These are phyloP conservation scores for Fragaria nilgerrensis DNA, from an alignment of 306 rosid species.

Conservation along the genomic window DNA sequence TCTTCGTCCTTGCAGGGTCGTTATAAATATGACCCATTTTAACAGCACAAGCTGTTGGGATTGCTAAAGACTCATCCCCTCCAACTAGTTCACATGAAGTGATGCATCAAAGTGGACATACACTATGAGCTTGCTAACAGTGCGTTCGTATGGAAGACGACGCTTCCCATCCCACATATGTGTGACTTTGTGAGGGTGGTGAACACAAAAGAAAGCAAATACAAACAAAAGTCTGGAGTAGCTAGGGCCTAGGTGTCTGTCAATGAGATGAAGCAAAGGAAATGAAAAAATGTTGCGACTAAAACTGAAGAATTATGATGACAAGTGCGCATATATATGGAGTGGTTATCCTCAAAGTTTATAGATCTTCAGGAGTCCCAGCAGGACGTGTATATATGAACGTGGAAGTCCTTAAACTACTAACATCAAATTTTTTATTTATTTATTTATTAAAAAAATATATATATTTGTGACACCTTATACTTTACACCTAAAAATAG, in stretches of 20 bases:
- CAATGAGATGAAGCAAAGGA: too few species aligned
- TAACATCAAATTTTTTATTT: slow-evolving; percentile 26
- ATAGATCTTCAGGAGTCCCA: slow-evolving; percentile 27
- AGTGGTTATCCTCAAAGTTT: slow-evolving; percentile 34
- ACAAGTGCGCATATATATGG: slow-evolving; percentile 25
- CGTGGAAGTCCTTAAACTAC: slow-evolving; percentile 15
- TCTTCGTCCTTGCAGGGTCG: slow-evolving; percentile 45
- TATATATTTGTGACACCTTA: too few species aligned
- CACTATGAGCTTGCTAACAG: background rate
- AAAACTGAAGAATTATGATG: slow-evolving; percentile 32
- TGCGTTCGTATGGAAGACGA: too few species aligned
- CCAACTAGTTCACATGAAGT: slow-evolving; percentile 41
- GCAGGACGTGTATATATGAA: slow-evolving; percentile 20
- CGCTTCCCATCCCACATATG: too few species aligned
- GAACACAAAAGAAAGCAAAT: too few species aligned
- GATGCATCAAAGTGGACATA: slow-evolving; percentile 29
- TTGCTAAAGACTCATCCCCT: slow-evolving; percentile 30
- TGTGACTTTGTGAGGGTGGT: too few species aligned
- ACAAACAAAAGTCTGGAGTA: too few species aligned
- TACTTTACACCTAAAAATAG: too few species aligned
- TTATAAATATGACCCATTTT: slow-evolving; percentile 42
- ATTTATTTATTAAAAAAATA: too few species aligned
- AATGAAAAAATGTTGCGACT: too few species aligned
- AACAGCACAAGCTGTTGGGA: slow-evolving; percentile 34
- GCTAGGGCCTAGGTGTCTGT: too few species aligned